Conservation (phyloP, 148 eudicot species). For the Linanthus parryae region DNA sequence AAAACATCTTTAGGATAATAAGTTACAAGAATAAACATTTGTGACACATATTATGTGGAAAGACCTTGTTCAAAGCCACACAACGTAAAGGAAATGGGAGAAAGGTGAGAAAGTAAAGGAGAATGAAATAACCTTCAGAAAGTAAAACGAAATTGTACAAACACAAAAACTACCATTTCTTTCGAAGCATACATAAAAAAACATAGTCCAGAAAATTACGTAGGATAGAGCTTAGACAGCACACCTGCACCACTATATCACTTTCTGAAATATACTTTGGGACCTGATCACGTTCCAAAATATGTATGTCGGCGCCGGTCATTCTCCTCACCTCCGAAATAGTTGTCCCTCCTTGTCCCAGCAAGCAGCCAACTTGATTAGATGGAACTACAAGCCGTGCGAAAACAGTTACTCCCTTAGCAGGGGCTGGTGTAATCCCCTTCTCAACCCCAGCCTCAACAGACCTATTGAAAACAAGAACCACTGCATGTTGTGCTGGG, state of each 20-base stretch:
- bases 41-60: too few species aligned
- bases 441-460: conserved; percentile 40
- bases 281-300: conserved; percentile 41
- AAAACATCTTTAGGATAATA: too few species aligned
- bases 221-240: background rate
- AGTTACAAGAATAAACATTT: too few species aligned
- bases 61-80: too few species aligned
- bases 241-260: conserved; percentile 70
- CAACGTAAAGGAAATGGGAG: too few species aligned
- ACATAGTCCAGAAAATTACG: too few species aligned
- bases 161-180: too few species aligned
- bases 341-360: conserved; percentile 75
- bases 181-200: too few species aligned
- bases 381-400: conserved; percentile 49
- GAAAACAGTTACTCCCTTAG: conserved; percentile 23
- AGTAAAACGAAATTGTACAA: too few species aligned
- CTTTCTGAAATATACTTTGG: conserved; percentile 56
- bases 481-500: conserved; percentile 65
- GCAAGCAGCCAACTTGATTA: conserved; percentile 60
- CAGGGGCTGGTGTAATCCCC: conserved; percentile 32
- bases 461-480: conserved; percentile 51
- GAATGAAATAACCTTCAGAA: too few species aligned
- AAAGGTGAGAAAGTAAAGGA: too few species aligned
- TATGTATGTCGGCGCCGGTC: conserved; percentile 50
- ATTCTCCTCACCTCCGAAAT: conserved; percentile 70